phyloP scores from a whole-genome alignment of 805 yeast genomes.

The Kodamaea fukazawae region DNA sequence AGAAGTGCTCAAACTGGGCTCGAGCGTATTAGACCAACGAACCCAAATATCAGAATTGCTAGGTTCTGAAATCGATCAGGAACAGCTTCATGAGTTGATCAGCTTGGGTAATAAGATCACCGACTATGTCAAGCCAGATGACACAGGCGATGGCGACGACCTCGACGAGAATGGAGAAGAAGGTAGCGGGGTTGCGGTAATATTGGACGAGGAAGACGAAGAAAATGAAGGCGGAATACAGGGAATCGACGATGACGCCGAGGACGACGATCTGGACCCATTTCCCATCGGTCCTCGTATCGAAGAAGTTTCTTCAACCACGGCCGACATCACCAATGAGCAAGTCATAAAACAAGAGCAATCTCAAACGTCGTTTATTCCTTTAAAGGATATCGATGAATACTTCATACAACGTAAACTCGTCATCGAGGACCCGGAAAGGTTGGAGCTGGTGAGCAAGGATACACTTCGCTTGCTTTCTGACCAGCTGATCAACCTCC shows the following conservation, averaged over 20 bases:
- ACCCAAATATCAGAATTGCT: constrained; percentile 45
- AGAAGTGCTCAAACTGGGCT: constrained; percentile 51
- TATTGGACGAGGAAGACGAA: constrained; percentile 20
- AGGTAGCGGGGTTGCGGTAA: constrained; percentile 19
- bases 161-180: constrained; percentile 15
- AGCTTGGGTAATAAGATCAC: constrained; percentile 46
- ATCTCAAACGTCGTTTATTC: not conserved
- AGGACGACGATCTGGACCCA: constrained; percentile 5
- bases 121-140: constrained; percentile 40
- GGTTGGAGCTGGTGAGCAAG: constrained; percentile 35
- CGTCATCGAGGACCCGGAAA: constrained; percentile 36
- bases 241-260: constrained; percentile 7
- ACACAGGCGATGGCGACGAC: not conserved
- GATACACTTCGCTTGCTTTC: constrained; percentile 42
- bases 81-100: constrained; percentile 45
- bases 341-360: not conserved
- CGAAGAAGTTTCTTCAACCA: constrained; percentile 9
- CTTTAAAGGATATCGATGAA: constrained; percentile 22
- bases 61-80: constrained; percentile 35
- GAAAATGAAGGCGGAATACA: constrained; percentile 11
- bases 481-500: constrained; percentile 29
- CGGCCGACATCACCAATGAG: not conserved
- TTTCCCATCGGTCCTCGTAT: no score
- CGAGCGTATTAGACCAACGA: constrained; percentile 39
- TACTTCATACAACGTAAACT: constrained; percentile 57